phyloP scores from a whole-genome alignment of 106 monocot genomes.

The Platanthera guangdongensis region DNA sequence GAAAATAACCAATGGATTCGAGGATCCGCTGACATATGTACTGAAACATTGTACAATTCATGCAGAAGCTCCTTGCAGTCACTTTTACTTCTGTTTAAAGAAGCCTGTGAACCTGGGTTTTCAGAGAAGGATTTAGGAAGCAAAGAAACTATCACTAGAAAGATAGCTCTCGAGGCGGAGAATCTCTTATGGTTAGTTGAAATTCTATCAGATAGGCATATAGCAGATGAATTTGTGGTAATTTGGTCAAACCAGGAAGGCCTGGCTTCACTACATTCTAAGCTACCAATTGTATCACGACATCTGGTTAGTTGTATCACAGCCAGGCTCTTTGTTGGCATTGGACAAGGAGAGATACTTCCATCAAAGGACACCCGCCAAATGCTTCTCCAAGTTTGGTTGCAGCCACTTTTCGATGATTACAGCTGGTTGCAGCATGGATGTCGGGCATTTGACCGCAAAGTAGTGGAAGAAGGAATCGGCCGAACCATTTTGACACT shows the following conservation, averaged over 20 bases:
- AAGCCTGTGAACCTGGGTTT: constrained; percentile 52
- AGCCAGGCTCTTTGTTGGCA: constrained; percentile 69
- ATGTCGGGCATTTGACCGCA: constrained; percentile 77
- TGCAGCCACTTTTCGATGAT: constrained; percentile 89
- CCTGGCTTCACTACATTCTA: constrained; percentile 54
- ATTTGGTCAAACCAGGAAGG: constrained; percentile 70
- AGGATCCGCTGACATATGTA: constrained; percentile 50
- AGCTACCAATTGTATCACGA: constrained; percentile 58
- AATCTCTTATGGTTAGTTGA: constrained; percentile 87
- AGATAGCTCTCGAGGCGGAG: constrained; percentile 69
- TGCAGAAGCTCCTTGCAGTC: constrained; percentile 61
- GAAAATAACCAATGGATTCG: constrained; percentile 57
- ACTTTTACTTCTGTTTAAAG: constrained; percentile 43
- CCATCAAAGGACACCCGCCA: constrained; percentile 74
- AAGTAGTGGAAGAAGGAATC: constrained; percentile 95
- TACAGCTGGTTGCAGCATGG: constrained; percentile 91
- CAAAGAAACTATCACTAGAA: constrained; percentile 39
- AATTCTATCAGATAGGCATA: constrained; percentile 66
- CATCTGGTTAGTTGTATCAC: constrained; percentile 83
- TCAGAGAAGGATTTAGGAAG: constrained; percentile 30
- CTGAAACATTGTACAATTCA: constrained; percentile 62
- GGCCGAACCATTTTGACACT: constrained; percentile 90
- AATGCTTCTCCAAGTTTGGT: constrained; percentile 62
- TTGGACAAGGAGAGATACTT: constrained; percentile 92
- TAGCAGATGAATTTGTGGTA: constrained; percentile 60